Conservation (phyloP, 352 stramenopile species). For the Pythium pyrilobum region DNA sequence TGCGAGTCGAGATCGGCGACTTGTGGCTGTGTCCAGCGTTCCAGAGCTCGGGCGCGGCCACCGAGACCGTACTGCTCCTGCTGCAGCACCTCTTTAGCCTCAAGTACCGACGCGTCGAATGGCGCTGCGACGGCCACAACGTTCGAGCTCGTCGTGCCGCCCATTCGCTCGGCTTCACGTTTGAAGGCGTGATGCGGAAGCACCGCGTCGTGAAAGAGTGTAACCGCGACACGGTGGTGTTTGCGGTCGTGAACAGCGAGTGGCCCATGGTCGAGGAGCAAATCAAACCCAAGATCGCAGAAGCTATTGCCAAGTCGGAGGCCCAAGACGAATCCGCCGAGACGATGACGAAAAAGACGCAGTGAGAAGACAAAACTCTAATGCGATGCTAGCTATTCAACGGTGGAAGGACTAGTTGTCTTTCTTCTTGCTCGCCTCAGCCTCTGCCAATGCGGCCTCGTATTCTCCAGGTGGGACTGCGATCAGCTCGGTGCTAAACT, state of each 20-base stretch:
- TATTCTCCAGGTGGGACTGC: conserved; percentile 8
- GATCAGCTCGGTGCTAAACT: conserved; percentile 16
- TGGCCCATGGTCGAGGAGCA: conserved; percentile 70
- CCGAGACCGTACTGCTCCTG: conserved; percentile 65
- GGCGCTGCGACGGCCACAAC: conserved; percentile 84
- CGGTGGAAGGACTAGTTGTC: not conserved
- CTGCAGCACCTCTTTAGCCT: conserved; percentile 66
- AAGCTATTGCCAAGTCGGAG: not conserved
- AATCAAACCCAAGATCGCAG: conserved; percentile 23
- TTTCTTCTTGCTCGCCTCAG: conserved; percentile 1
- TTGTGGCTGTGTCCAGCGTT: conserved; percentile 81
- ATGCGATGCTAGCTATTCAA: too few relatives aligned
- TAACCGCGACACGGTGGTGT: conserved; percentile 84
- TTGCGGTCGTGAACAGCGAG: conserved; percentile 85
- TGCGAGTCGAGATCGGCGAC: conserved; percentile 73
- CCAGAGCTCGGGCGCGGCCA: conserved; percentile 42
- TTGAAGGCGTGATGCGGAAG: conserved; percentile 87
- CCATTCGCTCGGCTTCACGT: conserved; percentile 78
- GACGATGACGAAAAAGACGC: conserved; percentile 29
- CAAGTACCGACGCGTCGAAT: conserved; percentile 85
- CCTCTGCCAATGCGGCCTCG: not conserved
- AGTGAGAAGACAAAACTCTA: conserved; percentile 20
- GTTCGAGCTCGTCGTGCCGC: conserved; percentile 70
- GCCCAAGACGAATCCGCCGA: conserved; percentile 1
- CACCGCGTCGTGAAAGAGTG: conserved; percentile 80